Conservation (phyloP, 768 basidiomycete species). For the Ephemerocybe angulata region DNA sequence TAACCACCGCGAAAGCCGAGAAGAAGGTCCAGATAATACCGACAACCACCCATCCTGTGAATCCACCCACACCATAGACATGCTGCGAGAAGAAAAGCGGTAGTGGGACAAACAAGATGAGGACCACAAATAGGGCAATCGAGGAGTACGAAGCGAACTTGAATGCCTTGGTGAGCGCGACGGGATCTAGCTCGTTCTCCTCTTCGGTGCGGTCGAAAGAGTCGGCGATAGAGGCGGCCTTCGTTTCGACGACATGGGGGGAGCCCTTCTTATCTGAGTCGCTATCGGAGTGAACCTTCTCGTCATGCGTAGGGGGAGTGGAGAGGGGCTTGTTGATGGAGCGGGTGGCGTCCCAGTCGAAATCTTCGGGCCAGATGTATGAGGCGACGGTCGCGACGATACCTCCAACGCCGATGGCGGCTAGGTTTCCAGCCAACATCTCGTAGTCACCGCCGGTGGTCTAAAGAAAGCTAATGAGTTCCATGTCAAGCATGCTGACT, state of each 20-base stretch:
- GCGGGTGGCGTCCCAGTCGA: slow-evolving; percentile 76
- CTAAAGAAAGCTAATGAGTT: slow-evolving; percentile 19
- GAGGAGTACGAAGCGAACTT: slow-evolving; percentile 77
- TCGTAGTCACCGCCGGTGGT: slow-evolving; percentile 49
- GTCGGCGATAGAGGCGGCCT: slow-evolving; percentile 31
- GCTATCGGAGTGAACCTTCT: slow-evolving; percentile 24
- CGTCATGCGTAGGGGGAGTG: slow-evolving; percentile 17
- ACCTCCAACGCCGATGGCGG: slow-evolving; percentile 75
- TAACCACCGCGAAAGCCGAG: slow-evolving; percentile 69
- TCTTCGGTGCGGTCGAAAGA: slow-evolving; percentile 34
- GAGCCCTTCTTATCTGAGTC: slow-evolving; percentile 38
- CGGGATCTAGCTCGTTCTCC: slow-evolving; percentile 62
- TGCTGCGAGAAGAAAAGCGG: slow-evolving; percentile 84
- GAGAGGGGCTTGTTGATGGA: slow-evolving; percentile 56
- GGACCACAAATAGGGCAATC: slow-evolving; percentile 52
- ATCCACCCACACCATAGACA: slow-evolving; percentile 58
- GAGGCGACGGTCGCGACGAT: slow-evolving; percentile 69
- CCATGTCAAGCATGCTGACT: not conserved
- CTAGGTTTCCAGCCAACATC: slow-evolving; percentile 91
- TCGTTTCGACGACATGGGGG: slow-evolving; percentile 14
- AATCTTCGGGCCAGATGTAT: slow-evolving; percentile 74
- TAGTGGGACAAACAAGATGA: slow-evolving; percentile 75
- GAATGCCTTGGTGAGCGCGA: slow-evolving; percentile 68
- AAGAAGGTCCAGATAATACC: slow-evolving; percentile 83
- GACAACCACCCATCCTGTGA: slow-evolving; percentile 77